These are phyloP conservation scores for Exidia glandulosa DNA, from an alignment of 768 basidiomycete species.

Conservation along the genomic window DNA sequence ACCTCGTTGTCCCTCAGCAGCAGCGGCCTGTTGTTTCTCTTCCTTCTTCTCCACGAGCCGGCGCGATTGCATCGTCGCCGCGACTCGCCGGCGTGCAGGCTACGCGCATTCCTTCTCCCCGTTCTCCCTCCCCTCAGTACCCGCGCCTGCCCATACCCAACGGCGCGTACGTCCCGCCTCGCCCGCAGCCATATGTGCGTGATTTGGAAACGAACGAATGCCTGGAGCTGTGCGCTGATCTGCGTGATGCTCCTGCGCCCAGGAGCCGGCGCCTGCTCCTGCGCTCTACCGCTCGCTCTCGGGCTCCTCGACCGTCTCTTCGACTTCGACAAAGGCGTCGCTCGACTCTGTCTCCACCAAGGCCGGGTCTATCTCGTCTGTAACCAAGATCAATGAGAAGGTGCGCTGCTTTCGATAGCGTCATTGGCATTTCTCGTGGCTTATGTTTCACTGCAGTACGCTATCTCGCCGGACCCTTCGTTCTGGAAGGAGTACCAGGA, in stretches of 20 bases:
- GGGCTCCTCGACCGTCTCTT: neutral
- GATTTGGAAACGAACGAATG: no score
- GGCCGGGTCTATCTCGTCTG: slow-evolving; percentile 34
- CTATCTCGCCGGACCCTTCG: slow-evolving; percentile 60
- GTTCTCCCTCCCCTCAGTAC: neutral
- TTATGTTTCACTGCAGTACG: slow-evolving; percentile 35
- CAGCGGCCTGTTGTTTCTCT: neutral
- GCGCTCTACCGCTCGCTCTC: neutral
- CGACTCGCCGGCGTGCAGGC: neutral
- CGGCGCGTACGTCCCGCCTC: neutral
- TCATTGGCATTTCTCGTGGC: neutral
- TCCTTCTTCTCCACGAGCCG: neutral
- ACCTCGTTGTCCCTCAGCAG: neutral
- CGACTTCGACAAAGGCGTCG: neutral
- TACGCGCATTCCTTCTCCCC: neutral
- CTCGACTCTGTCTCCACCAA: slow-evolving; percentile 8
- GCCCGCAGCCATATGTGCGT: neutral
- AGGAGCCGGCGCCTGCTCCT: neutral
- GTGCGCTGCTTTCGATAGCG: slow-evolving; percentile 16
- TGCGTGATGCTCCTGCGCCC: neutral
- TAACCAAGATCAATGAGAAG: slow-evolving; percentile 30
- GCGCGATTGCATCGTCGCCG: neutral
- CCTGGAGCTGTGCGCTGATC: neutral
- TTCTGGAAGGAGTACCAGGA: slow-evolving; percentile 63
- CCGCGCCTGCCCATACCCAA: neutral